phyloP scores from a whole-genome alignment of 2,329 filamentous ascomycete species.

The Xylariales sp. region DNA sequence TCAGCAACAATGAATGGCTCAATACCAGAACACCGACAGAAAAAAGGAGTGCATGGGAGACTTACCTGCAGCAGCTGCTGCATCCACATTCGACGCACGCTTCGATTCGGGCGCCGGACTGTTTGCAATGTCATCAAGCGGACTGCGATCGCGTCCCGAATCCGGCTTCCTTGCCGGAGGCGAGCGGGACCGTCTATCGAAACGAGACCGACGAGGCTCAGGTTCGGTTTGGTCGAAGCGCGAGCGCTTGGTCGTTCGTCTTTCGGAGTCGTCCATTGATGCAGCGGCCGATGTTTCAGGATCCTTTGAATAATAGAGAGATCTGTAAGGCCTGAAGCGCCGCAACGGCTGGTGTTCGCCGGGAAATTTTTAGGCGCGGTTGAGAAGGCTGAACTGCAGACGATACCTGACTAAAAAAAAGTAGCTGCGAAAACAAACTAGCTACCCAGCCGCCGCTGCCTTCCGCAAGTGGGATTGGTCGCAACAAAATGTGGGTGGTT shows the following conservation, averaged over 20 bases:
- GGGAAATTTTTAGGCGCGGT: no score
- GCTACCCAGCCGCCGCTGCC: no score
- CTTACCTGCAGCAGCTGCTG: slow-evolving; percentile 74
- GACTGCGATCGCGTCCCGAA: slow-evolving; percentile 74
- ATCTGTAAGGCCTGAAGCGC: no score
- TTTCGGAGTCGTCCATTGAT: slow-evolving; percentile 72
- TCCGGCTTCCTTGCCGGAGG: slow-evolving; percentile 66
- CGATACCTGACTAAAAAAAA: no score
- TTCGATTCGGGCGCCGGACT: slow-evolving; percentile 29
- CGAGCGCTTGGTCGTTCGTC: slow-evolving; percentile 72
- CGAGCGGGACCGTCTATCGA: slow-evolving; percentile 88
- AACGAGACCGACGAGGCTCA: slow-evolving; percentile 74
- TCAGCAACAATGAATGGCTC: no score
- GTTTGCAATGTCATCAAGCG: slow-evolving; percentile 47
- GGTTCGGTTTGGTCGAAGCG: slow-evolving; percentile 92
- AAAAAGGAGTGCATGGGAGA: slow-evolving; percentile 11
- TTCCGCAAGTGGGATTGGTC: no score
- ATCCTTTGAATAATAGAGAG: no score
- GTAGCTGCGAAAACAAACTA: no score
- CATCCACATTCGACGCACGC: slow-evolving; percentile 53
- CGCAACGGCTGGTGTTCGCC: no score
- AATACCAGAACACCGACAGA: slow-evolving; percentile 16
- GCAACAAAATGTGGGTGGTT: no score
- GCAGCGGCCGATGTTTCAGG: no score
- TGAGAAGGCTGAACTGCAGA: no score